These are phyloP conservation scores for Gonapodya sp. DNA, from an alignment of 192 early-diverging fungal genomes.

Conservation along the genomic window DNA sequence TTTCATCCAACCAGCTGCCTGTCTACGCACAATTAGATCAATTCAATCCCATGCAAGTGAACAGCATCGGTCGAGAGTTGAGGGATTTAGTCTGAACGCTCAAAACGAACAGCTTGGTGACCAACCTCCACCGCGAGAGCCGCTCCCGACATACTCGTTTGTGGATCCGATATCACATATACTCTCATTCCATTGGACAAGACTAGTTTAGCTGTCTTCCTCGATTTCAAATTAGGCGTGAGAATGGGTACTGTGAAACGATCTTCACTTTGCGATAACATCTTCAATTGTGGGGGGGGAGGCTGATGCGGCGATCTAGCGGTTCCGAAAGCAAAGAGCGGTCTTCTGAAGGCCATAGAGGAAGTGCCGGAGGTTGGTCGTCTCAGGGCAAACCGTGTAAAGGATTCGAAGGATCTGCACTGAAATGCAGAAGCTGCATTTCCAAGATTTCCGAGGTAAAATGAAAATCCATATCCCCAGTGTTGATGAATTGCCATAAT, in stretches of 20 bases:
- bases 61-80: background rate
- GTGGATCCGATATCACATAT: constrained; percentile 23
- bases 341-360: background rate
- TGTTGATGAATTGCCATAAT: too few species aligned
- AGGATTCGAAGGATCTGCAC: too few species aligned
- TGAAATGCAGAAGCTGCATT: too few species aligned
- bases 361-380: background rate
- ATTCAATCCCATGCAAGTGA: background rate
- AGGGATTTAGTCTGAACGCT: too few species aligned
- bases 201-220: constrained; percentile 17
- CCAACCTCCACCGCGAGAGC: constrained; percentile 22
- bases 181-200: constrained; percentile 26
- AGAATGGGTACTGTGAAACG: background rate
- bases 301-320: background rate
- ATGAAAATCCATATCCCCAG: too few species aligned
- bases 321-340: background rate
- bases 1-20: constrained; percentile 27
- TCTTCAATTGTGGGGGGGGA: background rate
- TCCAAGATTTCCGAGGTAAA: too few species aligned
- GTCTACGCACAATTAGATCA: constrained; percentile 10
- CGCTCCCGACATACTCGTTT: constrained; percentile 22
- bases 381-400: too few species aligned
- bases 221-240: constrained; percentile 20
- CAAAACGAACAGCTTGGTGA: background rate
- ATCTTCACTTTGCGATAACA: background rate